Conservation (phyloP, 129 eudicot species). For the Arctium lappa region DNA sequence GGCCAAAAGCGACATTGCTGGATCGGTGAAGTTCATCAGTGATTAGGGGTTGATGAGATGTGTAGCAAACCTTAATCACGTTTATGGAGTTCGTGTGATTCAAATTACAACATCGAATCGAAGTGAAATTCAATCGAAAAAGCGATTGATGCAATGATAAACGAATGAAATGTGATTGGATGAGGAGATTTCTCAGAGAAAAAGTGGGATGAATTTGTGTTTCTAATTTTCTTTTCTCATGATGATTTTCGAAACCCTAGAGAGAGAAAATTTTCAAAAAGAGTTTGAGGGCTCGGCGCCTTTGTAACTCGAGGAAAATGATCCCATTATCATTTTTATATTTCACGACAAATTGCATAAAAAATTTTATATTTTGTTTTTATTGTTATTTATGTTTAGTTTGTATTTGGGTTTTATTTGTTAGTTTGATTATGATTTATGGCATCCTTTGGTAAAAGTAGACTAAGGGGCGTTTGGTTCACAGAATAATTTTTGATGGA, state of each 20-base stretch:
- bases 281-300: constrained; percentile 26
- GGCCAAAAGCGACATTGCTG: constrained; percentile 66
- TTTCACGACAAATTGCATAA: neutral
- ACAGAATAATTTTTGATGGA: no score
- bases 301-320: constrained; percentile 1
- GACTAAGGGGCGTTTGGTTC: no score
- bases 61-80: neutral
- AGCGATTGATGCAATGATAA: neutral
- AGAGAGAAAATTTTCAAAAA: constrained; percentile 13
- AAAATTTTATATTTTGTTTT: no score
- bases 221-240: neutral
- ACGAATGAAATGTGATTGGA: constrained; percentile 7
- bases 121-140: neutral
- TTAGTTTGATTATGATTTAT: no score
- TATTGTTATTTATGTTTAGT: no score
- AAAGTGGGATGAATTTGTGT: constrained; percentile 13
- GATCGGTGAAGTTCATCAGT: constrained; percentile 54
- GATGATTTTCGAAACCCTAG: constrained; percentile 32
- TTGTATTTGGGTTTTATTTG: no score
- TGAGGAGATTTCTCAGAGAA: neutral
- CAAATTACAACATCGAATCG: neutral
- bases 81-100: neutral
- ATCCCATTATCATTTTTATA: neutral
- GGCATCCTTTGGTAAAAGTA: no score
- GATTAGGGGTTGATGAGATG: constrained; percentile 14